Evolutionary conservation across 2,329 filamentous ascomycete genomes (phyloP), one percentile per base, ranked within the genome.

Genomic region (Cladophialophora psammophila): DNA sequence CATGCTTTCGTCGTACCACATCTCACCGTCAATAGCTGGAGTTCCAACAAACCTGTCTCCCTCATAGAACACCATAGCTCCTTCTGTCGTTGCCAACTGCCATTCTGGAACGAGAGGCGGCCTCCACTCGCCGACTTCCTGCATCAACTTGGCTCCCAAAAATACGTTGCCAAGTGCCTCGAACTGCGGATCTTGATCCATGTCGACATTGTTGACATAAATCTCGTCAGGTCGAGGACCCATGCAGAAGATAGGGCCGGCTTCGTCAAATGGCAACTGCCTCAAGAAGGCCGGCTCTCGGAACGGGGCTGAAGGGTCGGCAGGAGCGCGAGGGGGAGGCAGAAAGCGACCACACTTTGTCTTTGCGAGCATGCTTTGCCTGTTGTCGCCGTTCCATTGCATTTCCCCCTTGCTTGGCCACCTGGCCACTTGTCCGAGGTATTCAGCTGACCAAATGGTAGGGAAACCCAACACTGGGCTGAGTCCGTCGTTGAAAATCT

Each of bases 381-480:
- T 56, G 31, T 58, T 63, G 60, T 71, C 69, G 13, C 64, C 67
- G 53, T 69, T 64, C 67, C 64, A 69, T 18, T 64, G 65, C 38
- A 68, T 7, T 45, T 71, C 69, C 10, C 50, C 64, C 8, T 40
- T 18, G 35, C 52, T 63, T 8, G 69, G 69, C 69, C 69, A 71
- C 31, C 56, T 45, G 12, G 69, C 62, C 15, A 48, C 35, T 7
- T n/a, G 34, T 20, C 20, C 55, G 15, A 12, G 15, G 36, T 66
- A 60, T 54, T 71, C 66, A 5, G 57, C 66, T 20, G 66, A 67
- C 66, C 66, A 71, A 59, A 71, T 64, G 6, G 64, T 71, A 35
- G 64, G 66, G 7, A 63, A 34, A n/a, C 48, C 59, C 31, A 71
- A 54, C 15, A 69, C 66, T 35, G 66, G 66, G 34, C 66, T 63